Conservation (phyloP, 768 basidiomycete species). For the Tulasnella sp. region DNA sequence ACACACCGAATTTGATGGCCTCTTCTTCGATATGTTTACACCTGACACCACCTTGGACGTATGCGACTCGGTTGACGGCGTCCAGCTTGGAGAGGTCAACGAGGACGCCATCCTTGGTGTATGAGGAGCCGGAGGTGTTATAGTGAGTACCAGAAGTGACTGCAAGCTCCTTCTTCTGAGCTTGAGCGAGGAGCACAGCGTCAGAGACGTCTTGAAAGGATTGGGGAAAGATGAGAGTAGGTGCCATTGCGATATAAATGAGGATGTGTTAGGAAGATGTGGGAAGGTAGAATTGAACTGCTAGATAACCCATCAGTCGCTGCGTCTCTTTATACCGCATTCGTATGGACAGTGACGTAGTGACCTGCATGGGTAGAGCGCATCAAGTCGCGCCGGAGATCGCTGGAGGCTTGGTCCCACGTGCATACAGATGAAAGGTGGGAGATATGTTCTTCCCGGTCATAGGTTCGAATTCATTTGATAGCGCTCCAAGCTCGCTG, state of each 20-base stretch:
- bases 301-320: no score
- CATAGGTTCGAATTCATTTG: no score
- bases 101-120: not conserved
- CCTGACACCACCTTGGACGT: conserved; percentile 8
- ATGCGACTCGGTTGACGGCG: not conserved
- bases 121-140: not conserved
- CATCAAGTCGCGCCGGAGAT: no score
- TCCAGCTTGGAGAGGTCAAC: conserved; percentile 15
- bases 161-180: conserved; percentile 4
- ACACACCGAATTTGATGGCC: conserved; percentile 12
- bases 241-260: not conserved
- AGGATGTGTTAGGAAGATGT: not conserved
- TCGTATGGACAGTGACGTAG: no score
- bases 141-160: not conserved
- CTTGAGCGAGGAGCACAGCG: conserved; percentile 8
- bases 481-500: no score
- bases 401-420: no score
- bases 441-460: no score
- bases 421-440: no score
- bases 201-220: conserved; percentile 8
- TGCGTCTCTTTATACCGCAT: no score
- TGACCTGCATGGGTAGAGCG: no score
- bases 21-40: conserved; percentile 3
- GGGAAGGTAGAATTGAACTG: no score
- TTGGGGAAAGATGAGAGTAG: conserved; percentile 1